Evolutionary conservation across 352 stramenopile species (phyloP).

Genomic region (Globisporangium camurandrum): DNA sequence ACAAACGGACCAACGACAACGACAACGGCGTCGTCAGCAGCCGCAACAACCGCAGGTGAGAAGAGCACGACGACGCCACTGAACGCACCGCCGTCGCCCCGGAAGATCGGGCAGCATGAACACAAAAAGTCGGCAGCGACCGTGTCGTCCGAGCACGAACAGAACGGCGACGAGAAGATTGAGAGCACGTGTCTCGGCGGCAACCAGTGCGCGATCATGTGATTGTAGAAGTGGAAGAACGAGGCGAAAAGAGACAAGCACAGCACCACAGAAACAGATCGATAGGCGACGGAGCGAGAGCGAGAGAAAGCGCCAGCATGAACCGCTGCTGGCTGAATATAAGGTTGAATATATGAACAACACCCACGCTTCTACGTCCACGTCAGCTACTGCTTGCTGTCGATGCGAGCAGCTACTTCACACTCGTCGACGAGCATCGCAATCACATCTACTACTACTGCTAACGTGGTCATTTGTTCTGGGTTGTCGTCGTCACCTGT

Average conservation of each 20-base stretch:
- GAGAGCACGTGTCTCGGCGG: slow-evolving; percentile 29
- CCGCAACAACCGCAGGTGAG: neutral
- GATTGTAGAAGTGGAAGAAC: slow-evolving; percentile 1
- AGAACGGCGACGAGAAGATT: slow-evolving; percentile 17
- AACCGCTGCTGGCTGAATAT: too few relatives aligned
- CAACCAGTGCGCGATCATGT: slow-evolving; percentile 54
- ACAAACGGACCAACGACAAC: neutral
- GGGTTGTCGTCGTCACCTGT: neutral
- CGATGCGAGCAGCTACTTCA: too few relatives aligned
- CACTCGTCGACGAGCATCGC: neutral
- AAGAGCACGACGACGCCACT: slow-evolving; percentile 8
- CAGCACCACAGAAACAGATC: too few relatives aligned
- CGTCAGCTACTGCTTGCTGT: neutral
- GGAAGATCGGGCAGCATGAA: slow-evolving; percentile 11
- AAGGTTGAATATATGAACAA: too few relatives aligned
- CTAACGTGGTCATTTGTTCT: neutral
- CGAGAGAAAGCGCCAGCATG: too few relatives aligned
- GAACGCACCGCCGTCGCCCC: slow-evolving; percentile 4
- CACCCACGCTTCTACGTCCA: too few relatives aligned
- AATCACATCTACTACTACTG: neutral
- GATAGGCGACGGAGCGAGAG: too few relatives aligned
- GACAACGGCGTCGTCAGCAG: neutral
- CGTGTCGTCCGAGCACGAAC: slow-evolving; percentile 9
- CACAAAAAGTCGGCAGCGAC: slow-evolving; percentile 7
- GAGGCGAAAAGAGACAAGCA: too few relatives aligned